These are phyloP conservation scores for Rhodotorula toruloides DNA, from an alignment of 768 basidiomycete species.

Conservation along the genomic window DNA sequence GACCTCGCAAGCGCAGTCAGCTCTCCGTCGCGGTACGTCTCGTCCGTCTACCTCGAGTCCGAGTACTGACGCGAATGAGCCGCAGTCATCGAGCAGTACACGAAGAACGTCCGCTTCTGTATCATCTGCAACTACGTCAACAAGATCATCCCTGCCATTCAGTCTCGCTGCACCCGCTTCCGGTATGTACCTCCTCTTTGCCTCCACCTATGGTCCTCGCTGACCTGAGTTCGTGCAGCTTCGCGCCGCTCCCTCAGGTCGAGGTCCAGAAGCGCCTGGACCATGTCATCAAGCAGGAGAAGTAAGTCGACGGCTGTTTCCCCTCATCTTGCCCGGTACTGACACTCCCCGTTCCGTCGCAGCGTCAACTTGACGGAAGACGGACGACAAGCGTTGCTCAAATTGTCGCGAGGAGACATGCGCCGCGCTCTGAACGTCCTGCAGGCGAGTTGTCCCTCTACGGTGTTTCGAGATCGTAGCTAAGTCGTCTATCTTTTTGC, in stretches of 20 bases:
- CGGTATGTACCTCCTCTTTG: slow-evolving; percentile 47
- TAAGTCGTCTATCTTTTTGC: too few relatives aligned
- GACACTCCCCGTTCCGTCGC: slow-evolving; percentile 14
- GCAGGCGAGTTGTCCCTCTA: slow-evolving; percentile 52
- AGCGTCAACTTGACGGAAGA: slow-evolving; percentile 83
- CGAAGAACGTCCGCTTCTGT: slow-evolving; percentile 96
- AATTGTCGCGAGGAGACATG: slow-evolving; percentile 97
- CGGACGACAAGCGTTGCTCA: slow-evolving; percentile 81
- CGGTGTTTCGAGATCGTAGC: too few relatives aligned
- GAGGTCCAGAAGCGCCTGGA: slow-evolving; percentile 81
- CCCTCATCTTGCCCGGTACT: not conserved
- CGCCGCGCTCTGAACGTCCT: slow-evolving; percentile 89
- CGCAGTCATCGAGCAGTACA: slow-evolving; percentile 91
- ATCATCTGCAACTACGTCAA: slow-evolving; percentile 99
- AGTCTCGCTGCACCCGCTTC: slow-evolving; percentile 96
- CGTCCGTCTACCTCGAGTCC: not conserved
- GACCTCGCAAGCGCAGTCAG: slow-evolving; percentile 95
- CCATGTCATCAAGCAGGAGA: slow-evolving; percentile 74
- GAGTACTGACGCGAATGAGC: too few relatives aligned
- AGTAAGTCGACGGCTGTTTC: slow-evolving; percentile 56
- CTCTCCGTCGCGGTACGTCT: slow-evolving; percentile 66
- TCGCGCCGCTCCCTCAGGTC: slow-evolving; percentile 77
- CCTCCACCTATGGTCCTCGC: not conserved
- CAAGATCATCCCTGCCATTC: slow-evolving; percentile 96
- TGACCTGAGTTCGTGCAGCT: slow-evolving; percentile 45